phyloP scores from a whole-genome alignment of 2,329 filamentous ascomycete species.

The Albophoma yamanashiensis region DNA sequence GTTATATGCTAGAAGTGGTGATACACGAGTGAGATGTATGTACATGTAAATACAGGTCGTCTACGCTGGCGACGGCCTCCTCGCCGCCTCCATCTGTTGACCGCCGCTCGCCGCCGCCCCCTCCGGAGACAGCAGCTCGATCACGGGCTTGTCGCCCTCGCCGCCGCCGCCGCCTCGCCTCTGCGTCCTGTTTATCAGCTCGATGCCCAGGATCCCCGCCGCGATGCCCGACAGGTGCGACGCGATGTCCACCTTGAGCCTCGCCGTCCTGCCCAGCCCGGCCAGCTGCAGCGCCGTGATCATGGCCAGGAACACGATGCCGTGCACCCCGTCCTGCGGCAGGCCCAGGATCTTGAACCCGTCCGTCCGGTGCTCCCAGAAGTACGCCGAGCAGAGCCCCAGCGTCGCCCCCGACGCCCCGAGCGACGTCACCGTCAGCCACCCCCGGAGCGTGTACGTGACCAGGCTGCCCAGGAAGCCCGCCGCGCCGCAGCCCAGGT shows the following conservation, averaged over 20 bases:
- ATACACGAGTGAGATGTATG: neutral
- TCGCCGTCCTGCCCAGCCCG: constrained; percentile 29
- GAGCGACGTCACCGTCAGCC: constrained; percentile 40
- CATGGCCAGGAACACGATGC: constrained; percentile 41
- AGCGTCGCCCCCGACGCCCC: constrained; percentile 58
- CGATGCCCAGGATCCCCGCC: constrained; percentile 32
- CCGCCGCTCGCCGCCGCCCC: neutral
- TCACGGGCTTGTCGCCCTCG: constrained; percentile 4
- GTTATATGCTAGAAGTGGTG: neutral
- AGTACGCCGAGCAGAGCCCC: constrained; percentile 51
- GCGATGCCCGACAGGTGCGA: constrained; percentile 43
- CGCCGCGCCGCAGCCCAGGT: constrained; percentile 45
- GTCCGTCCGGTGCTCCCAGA: constrained; percentile 46
- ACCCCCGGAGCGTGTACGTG: constrained; percentile 33
- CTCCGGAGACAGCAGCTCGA: constrained; percentile 4
- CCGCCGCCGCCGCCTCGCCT: constrained; percentile 4
- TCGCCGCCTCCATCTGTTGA: neutral
- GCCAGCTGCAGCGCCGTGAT: constrained; percentile 39
- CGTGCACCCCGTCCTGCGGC: constrained; percentile 46
- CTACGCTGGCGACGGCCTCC: neutral
- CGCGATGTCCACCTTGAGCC: constrained; percentile 35
- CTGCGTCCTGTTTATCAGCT: constrained; percentile 16
- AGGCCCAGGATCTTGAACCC: constrained; percentile 47
- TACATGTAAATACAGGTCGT: too few species aligned
- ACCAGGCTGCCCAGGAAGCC: constrained; percentile 49